Evolutionary conservation across 1,284 basidiomycete species (phyloP).

Genomic region (Fomitopsis pinicola): DNA sequence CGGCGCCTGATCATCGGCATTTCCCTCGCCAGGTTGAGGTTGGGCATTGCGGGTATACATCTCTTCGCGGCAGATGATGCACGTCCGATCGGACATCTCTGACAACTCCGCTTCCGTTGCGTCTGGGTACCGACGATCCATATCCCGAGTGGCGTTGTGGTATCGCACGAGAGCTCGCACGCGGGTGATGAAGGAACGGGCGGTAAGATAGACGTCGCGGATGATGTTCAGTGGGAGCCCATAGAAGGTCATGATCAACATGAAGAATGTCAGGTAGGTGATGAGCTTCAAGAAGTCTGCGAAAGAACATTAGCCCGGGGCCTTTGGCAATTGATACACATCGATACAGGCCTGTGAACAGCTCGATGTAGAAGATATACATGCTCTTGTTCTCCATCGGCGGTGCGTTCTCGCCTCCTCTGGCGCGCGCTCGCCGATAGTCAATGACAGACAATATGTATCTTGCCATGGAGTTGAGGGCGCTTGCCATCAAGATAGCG

Average conservation of each 20-base stretch:
- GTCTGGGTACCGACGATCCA: slow-evolving; percentile 95
- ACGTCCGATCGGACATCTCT: slow-evolving; percentile 83
- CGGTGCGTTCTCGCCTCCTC: slow-evolving; percentile 84
- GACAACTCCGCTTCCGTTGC: slow-evolving; percentile 86
- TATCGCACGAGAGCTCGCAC: slow-evolving; percentile 88
- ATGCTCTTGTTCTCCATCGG: slow-evolving; percentile 98
- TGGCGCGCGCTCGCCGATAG: slow-evolving; percentile 65
- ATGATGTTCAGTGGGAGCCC: slow-evolving; percentile 97
- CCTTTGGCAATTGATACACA: slow-evolving; percentile 3
- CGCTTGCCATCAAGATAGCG: slow-evolving; percentile 83
- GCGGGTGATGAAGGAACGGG: slow-evolving; percentile 85
- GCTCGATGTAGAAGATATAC: slow-evolving; percentile 93
- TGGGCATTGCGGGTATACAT: slow-evolving; percentile 53
- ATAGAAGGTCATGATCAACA: slow-evolving; percentile 88
- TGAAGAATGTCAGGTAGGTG: slow-evolving; percentile 92
- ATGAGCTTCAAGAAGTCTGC: slow-evolving; percentile 90
- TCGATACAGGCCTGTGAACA: slow-evolving; percentile 69
- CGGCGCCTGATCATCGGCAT: slow-evolving; percentile 21
- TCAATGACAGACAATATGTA: slow-evolving; percentile 87
- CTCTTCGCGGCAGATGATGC: slow-evolving; percentile 99
- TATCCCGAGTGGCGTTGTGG: slow-evolving; percentile 91
- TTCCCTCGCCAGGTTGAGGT: slow-evolving; percentile 22
- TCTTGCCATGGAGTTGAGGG: slow-evolving; percentile 76
- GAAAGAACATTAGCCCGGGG: slow-evolving; percentile 4
- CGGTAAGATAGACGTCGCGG: slow-evolving; percentile 94